Evolutionary conservation across 2,329 filamentous ascomycete species (phyloP).

Genomic region (Cladosporium phlei): DNA sequence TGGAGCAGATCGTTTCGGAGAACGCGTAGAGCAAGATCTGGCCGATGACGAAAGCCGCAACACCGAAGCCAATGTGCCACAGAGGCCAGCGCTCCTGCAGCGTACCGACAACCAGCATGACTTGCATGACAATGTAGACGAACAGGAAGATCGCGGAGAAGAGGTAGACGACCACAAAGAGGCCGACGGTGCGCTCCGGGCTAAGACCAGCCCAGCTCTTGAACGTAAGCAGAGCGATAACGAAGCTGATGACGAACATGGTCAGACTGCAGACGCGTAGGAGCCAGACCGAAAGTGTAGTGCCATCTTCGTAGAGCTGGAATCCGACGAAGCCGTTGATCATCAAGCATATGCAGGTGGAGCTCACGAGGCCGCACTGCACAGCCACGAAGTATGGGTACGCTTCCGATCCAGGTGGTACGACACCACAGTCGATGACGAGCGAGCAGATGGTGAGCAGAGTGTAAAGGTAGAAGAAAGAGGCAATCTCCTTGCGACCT

Average conservation of each 20-base stretch:
- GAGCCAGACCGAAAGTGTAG: constrained; percentile 87
- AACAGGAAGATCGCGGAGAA: constrained; percentile 82
- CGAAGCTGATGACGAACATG: constrained; percentile 82
- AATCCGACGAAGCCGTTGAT: constrained; percentile 99
- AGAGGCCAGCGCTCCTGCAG: constrained; percentile 94
- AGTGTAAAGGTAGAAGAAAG: constrained; percentile 97
- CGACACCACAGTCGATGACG: constrained; percentile 85
- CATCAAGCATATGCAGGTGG: constrained; percentile 79
- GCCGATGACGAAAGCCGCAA: constrained; percentile 85
- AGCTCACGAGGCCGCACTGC: constrained; percentile 79
- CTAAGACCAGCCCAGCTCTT: constrained; percentile 82
- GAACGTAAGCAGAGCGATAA: constrained; percentile 87
- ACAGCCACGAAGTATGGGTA: constrained; percentile 90
- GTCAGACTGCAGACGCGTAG: constrained; percentile 70
- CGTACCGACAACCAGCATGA: constrained; percentile 82
- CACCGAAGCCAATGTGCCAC: constrained; percentile 82
- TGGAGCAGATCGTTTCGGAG: constrained; percentile 76
- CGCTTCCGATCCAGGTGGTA: constrained; percentile 71
- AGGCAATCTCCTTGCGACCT: constrained; percentile 69
- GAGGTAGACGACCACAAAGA: constrained; percentile 90
- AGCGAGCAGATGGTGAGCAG: constrained; percentile 83
- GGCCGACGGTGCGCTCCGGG: constrained; percentile 77
- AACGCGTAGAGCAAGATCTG: constrained; percentile 92
- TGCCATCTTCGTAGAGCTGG: constrained; percentile 96
- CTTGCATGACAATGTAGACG: constrained; percentile 81